Conservation (phyloP, 257 asterid genomes). For the Osmanthus fragrans region DNA sequence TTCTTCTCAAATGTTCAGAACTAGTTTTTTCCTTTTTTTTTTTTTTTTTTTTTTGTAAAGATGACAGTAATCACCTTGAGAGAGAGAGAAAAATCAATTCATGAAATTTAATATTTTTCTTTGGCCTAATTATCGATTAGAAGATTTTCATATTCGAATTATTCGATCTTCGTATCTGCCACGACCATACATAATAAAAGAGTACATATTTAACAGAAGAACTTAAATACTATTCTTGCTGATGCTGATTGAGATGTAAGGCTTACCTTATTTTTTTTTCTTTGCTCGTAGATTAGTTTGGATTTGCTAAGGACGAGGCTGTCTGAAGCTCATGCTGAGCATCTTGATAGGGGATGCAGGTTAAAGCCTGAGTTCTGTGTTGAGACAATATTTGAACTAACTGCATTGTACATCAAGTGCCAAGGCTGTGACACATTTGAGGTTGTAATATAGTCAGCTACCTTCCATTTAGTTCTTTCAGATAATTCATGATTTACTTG, state of each 20-base stretch:
- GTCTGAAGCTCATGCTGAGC: conserved; percentile 82
- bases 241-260: background rate
- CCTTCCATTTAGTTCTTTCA: conserved; percentile 14
- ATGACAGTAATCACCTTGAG: too few relatives aligned
- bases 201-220: background rate
- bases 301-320: conserved; percentile 54
- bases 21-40: background rate
- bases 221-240: background rate
- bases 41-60: too few relatives aligned
- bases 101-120: too few relatives aligned
- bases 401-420: conserved; percentile 80
- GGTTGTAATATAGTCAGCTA: conserved; percentile 50
- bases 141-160: background rate
- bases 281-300: conserved; percentile 56
- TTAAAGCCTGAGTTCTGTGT: conserved; percentile 65
- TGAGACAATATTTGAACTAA: conserved; percentile 64
- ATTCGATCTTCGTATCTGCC: background rate
- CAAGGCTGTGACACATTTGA: conserved; percentile 72
- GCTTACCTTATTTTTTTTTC: background rate
- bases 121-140: too few relatives aligned
- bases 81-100: too few relatives aligned
- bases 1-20: background rate
- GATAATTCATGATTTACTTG: background rate
- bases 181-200: background rate
- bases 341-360: conserved; percentile 82